Evolutionary conservation across 345 rosid genomes (phyloP), one percentile per base, ranked within the genome.

Genomic region (Melaleuca quinquenervia): DNA sequence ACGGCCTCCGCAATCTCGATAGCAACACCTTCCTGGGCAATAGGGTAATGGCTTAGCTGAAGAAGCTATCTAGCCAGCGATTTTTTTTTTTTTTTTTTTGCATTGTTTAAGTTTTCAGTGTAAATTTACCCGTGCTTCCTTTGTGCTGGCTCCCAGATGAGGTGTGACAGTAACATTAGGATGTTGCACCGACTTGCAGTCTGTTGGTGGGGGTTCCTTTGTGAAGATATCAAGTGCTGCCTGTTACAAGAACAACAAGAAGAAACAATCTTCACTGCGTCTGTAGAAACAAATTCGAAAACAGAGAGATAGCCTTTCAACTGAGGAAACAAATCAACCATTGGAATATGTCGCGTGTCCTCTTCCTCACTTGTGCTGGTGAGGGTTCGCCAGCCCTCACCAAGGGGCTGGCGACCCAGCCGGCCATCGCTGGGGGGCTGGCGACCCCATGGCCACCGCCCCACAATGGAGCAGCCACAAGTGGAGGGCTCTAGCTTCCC

Each of bases 91-190:
- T n/a, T n/a, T n/a, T 18, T 12, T 36, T 44, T 24, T 18, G 80
- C 21, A 12, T 9, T 36, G 11, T 48, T 50, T 21, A 20, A 52
- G 13, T 85, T 76, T 32, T 53, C 20, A 7, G 27, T 27, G 51
- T 29, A 54, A 10, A 21, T 44, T 24, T 70, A 93, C 98, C 93
- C 94, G 98, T 74, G 98, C 98, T 92, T 96, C 98, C 88, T 93
- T 96, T 50, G 98, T 95, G 90, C 98, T 95, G 52, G 98, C 98
- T 89, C 98, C 98, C 3, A 96, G 98, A 90, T 96, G 98, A 89
- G 98, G 98, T 16, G 98, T 96, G 75, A 92, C 95, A 6, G 90
- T 94, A 54, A 96, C 96, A 84, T 92, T 94, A 82, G 92, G 92
- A 86, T 95, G 98, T 51, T 89, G 98, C 56, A 96, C 90, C 82